Percentiles rank a stretch among this genome's conserved stretches.
Conservation (phyloP, 768 basidiomycete species). For the Lactarius deliciosus region DNA sequence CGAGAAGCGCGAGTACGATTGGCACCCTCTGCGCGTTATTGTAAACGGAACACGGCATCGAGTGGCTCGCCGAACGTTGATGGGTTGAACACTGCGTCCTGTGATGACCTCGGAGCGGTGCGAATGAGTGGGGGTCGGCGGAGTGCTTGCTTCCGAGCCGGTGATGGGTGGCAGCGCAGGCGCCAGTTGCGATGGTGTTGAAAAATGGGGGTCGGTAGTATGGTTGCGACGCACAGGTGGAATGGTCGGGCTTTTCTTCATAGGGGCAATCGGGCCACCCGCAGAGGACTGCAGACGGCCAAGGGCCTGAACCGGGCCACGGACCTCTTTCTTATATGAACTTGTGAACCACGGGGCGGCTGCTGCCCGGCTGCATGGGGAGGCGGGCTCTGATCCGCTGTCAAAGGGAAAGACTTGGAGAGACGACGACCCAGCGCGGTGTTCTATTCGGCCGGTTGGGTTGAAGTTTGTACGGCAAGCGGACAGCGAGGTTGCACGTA, state of each 20-base stretch:
- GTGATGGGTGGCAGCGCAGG: conserved; percentile 38
- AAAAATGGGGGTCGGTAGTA: conserved; percentile 24
- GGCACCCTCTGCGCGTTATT: conserved; percentile 82
- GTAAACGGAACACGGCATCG: conserved; percentile 77
- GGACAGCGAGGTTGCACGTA: conserved; percentile 33
- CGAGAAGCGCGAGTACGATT: conserved; percentile 91
- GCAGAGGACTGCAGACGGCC: conserved; percentile 22
- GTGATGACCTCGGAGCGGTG: conserved; percentile 13
- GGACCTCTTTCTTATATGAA: conserved; percentile 29
- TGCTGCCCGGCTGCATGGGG: conserved; percentile 8
- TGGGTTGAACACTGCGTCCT: conserved; percentile 94
- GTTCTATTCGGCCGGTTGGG: conserved; percentile 45
- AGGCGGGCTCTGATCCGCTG: conserved; percentile 31
- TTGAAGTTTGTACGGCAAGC: conserved; percentile 17
- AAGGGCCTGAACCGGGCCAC: conserved; percentile 1
- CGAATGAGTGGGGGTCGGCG: conserved; percentile 48
- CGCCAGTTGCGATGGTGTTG: conserved; percentile 29
- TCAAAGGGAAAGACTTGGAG: conserved; percentile 39
- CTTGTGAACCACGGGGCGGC: conserved; percentile 7
- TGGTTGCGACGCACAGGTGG: conserved; percentile 24
- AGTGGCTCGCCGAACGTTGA: conserved; percentile 92
- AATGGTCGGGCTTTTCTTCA: conserved; percentile 14
- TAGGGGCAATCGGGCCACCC: neutral
- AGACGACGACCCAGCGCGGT: conserved; percentile 70
- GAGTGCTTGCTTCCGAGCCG: conserved; percentile 61